Evolutionary conservation across 2,329 filamentous ascomycete genomes (phyloP), one percentile per base, ranked within the genome.

Genomic region (Amesomyces nigricolor): DNA sequence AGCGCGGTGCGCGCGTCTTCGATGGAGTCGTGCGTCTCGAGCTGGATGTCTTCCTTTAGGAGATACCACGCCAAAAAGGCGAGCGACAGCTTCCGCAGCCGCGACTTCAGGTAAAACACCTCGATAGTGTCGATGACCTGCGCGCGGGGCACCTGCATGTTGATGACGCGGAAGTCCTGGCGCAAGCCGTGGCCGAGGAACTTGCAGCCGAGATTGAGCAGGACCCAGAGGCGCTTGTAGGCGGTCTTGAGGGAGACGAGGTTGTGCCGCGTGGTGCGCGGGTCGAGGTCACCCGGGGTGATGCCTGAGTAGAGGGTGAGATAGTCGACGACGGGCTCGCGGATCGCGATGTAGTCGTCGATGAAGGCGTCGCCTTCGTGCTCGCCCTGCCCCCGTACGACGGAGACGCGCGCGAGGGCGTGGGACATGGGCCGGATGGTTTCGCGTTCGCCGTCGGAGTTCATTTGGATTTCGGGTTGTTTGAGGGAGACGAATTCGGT

Each of bases 161-260:
- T 99, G 72, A 96, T 95, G 54, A 95, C 95, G 51, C 94, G 89
- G 73, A 99, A 97, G 71, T 99, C 94, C 64, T 94, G 92, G 62
- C 89, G 89, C 42, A 99, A 78, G 4, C 92, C 92, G 66, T 99
- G 94, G 2, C 94, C 94, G 5, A 99, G 81, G 68, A 99, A 99
- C 60, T 89, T 83, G 72, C 91, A 96, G 47, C 94, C 94, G 0
- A 97, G 79, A 67, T 99, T 99, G 32, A 99, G 81, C 16, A 99
- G 79, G 14, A 97, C 82, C 95, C 95, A 99, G 30, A 99, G 83
- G 70, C 96, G 96, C 73, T 99, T 99, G 78, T 97, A 99, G 1
- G 89, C 91, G 56, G 88, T 82, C 69, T 99, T 99, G 40, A 97
- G 78, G 1, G 88, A 81, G 8, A 97, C 85, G 0, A 97, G 81